Evolutionary conservation across 805 yeast genomes (phyloP).

Genomic region (Wickerhamomyces bovis): DNA sequence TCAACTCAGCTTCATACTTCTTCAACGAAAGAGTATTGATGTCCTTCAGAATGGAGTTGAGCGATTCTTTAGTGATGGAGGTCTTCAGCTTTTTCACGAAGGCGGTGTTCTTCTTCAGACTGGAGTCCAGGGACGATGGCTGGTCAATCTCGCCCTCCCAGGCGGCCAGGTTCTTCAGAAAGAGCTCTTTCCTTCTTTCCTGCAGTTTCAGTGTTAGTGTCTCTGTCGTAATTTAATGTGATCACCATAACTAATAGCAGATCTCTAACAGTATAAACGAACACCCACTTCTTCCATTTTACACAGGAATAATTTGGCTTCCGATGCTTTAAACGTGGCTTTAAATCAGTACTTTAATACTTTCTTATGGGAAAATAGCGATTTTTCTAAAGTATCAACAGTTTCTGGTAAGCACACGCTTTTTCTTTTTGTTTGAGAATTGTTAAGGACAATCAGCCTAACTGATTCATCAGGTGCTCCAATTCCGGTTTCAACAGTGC

Average conservation of each 20-base stretch:
- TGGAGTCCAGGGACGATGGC: constrained; percentile 48
- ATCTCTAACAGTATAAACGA: too few species aligned
- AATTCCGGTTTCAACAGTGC: background rate
- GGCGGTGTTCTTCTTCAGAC: constrained; percentile 76
- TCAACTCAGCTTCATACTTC: constrained; percentile 69
- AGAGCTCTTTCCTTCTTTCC: constrained; percentile 7
- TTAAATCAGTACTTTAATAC: too few species aligned
- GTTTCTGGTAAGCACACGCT: background rate
- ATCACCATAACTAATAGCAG: too few species aligned
- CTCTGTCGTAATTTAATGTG: too few species aligned
- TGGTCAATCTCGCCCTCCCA: constrained; percentile 17
- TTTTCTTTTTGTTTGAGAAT: too few species aligned
- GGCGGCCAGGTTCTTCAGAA: constrained; percentile 11
- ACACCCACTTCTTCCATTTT: background rate
- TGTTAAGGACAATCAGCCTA: too few species aligned
- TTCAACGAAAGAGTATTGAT: constrained; percentile 57
- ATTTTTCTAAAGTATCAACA: background rate
- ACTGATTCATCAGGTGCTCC: background rate
- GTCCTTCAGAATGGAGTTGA: constrained; percentile 48
- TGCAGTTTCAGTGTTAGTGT: background rate
- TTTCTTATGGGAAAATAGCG: too few species aligned
- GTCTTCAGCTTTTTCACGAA: constrained; percentile 66
- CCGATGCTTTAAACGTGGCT: too few species aligned
- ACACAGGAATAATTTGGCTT: background rate
- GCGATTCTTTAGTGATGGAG: constrained; percentile 48